phyloP scores from a whole-genome alignment of 1,284 basidiomycete species.

The Jaminaea rosea region DNA sequence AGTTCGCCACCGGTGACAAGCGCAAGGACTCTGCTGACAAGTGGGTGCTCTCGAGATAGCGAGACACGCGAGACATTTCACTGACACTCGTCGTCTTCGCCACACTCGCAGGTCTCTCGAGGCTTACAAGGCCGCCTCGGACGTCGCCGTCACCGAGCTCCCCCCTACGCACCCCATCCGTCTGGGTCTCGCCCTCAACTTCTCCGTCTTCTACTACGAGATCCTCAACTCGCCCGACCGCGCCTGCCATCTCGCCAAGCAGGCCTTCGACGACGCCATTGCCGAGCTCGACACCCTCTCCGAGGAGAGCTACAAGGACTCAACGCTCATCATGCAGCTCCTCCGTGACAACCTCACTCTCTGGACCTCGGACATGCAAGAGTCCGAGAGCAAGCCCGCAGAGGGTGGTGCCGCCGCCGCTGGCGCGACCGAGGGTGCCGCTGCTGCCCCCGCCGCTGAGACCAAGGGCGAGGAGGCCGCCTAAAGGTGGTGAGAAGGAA shows the following conservation, averaged over 20 bases:
- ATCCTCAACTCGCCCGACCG: constrained; percentile 99
- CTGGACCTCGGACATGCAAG: constrained; percentile 89
- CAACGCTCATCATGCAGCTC: constrained; percentile 95
- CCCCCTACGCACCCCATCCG: constrained; percentile 99
- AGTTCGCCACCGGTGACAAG: constrained; percentile 98
- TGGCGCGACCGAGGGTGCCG: constrained; percentile 33
- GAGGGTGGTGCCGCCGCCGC: constrained; percentile 29
- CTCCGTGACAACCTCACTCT: constrained; percentile 92
- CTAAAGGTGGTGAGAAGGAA: constrained; percentile 15
- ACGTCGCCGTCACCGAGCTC: constrained; percentile 93
- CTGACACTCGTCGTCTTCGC: too few relatives aligned
- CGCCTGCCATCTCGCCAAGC: constrained; percentile 98
- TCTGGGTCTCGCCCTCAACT: constrained; percentile 97
- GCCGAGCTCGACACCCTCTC: constrained; percentile 98
- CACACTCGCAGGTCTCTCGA: too few relatives aligned
- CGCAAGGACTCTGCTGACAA: constrained; percentile 97
- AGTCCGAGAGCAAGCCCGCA: constrained; percentile 46
- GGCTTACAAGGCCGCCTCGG: constrained; percentile 98
- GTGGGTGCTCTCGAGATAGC: too few relatives aligned
- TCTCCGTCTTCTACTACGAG: constrained; percentile 99
- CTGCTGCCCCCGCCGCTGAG: constrained; percentile 24
- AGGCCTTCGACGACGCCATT: constrained; percentile 98
- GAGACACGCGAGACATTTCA: too few relatives aligned
- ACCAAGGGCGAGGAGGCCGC: constrained; percentile 45
- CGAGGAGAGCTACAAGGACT: constrained; percentile 94